Evolutionary conservation across 192 early-diverging fungal species (phyloP).

Genomic region (Umbelopsis sp.): DNA sequence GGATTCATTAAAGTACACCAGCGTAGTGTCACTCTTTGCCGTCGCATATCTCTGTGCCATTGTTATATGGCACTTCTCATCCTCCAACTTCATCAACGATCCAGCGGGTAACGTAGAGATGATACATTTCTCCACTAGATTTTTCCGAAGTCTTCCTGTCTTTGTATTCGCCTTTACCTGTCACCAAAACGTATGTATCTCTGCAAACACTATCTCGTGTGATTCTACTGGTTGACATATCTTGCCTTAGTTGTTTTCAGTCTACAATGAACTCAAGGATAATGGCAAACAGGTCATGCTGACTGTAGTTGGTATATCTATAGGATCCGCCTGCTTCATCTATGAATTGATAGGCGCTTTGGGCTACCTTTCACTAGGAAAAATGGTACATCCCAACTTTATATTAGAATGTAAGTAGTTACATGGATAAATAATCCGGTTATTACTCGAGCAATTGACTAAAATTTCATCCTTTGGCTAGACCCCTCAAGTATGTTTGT

Average conservation of each 20-base stretch:
- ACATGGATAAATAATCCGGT: too few relatives aligned
- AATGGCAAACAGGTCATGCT: constrained; percentile 71
- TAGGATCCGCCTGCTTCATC: constrained; percentile 65
- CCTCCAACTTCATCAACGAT: constrained; percentile 51
- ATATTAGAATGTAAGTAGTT: constrained; percentile 65
- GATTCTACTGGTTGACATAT: not conserved
- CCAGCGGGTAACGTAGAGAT: constrained; percentile 58
- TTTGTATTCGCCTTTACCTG: constrained; percentile 98
- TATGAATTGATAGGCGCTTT: constrained; percentile 83
- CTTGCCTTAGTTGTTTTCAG: constrained; percentile 70
- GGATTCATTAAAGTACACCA: constrained; percentile 85
- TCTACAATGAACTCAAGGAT: constrained; percentile 88
- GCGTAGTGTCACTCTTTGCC: constrained; percentile 73
- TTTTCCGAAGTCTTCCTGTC: constrained; percentile 79
- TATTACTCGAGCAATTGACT: not conserved
- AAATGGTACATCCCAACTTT: constrained; percentile 74
- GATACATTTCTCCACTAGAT: constrained; percentile 52
- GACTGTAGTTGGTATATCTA: constrained; percentile 67
- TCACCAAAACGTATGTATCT: constrained; percentile 81
- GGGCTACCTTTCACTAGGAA: constrained; percentile 89
- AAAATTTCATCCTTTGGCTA: constrained; percentile 11
- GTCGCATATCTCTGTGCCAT: constrained; percentile 85
- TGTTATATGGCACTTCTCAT: constrained; percentile 72
- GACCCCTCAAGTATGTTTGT: constrained; percentile 64
- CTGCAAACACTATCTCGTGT: not conserved